These are phyloP conservation scores for Tephrocybe sp. DNA, from an alignment of 768 basidiomycete species.

Conservation along the genomic window DNA sequence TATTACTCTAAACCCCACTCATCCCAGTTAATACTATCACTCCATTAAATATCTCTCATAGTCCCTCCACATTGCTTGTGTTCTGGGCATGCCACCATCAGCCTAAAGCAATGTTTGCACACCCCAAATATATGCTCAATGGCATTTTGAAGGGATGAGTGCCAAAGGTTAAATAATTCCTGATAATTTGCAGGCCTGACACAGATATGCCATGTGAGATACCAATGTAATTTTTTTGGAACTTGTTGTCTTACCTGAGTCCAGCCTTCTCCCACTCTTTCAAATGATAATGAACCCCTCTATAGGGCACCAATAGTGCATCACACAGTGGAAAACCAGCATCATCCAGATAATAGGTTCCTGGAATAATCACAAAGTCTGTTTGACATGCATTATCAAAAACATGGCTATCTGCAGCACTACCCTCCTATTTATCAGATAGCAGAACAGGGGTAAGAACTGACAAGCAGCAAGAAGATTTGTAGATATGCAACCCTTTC, in stretches of 20 bases:
- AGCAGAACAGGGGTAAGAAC: conserved; percentile 35
- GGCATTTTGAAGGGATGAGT: conserved; percentile 37
- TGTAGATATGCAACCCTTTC: conserved; percentile 35
- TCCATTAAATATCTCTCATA: no score
- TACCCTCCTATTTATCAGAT: conserved; percentile 43
- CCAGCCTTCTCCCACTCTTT: conserved; percentile 12
- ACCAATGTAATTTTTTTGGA: no score
- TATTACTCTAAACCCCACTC: no score
- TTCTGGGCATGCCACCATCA: conserved; percentile 16
- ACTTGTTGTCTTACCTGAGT: conserved; percentile 5
- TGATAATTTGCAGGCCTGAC: conserved; percentile 32
- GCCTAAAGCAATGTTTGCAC: conserved; percentile 19
- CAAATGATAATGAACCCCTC: conserved; percentile 34
- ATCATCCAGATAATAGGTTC: conserved; percentile 36
- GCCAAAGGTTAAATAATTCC: no score
- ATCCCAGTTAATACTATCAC: no score
- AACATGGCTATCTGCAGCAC: conserved; percentile 32
- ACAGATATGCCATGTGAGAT: neutral
- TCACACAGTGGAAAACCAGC: conserved; percentile 35
- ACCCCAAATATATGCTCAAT: conserved; percentile 34
- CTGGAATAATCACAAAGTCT: conserved; percentile 30
- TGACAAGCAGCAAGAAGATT: conserved; percentile 36
- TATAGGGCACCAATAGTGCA: conserved; percentile 36
- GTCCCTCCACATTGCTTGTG: no score
- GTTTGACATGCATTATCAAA: conserved; percentile 25